These are phyloP conservation scores for Xylaria sp. DNA, from an alignment of 2,329 filamentous ascomycete genomes.

Conservation along the genomic window DNA sequence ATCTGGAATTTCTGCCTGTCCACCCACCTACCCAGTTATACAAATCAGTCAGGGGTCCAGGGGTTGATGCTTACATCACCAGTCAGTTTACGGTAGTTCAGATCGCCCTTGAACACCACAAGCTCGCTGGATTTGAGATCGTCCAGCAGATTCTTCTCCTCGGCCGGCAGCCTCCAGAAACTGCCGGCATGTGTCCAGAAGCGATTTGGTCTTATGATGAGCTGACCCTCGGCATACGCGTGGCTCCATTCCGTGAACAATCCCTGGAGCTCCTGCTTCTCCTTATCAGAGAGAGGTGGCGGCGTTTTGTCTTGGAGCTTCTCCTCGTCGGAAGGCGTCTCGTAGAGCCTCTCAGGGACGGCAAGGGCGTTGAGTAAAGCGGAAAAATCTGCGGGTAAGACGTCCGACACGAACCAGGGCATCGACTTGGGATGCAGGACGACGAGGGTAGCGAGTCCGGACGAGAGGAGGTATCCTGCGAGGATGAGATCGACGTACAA, in stretches of 20 bases:
- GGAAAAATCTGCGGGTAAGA: conserved; percentile 85
- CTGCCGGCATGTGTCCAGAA: conserved; percentile 93
- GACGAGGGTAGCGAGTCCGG: conserved; percentile 85
- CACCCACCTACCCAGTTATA: background rate
- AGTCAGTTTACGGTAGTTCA: conserved; percentile 95
- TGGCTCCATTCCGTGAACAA: conserved; percentile 84
- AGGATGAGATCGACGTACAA: conserved; percentile 94
- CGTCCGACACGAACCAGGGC: conserved; percentile 98
- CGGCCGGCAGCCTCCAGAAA: conserved; percentile 85
- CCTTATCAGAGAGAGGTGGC: conserved; percentile 72
- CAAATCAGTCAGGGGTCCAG: background rate
- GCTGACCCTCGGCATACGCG: conserved; percentile 84
- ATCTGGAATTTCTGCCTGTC: background rate
- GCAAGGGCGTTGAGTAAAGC: conserved; percentile 85
- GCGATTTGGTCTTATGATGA: conserved; percentile 82
- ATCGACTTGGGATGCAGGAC: conserved; percentile 94
- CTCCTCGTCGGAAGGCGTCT: conserved; percentile 76
- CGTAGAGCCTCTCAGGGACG: conserved; percentile 82
- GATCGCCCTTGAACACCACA: conserved; percentile 95
- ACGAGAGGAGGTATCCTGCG: conserved; percentile 86
- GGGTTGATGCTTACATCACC: conserved; percentile 75
- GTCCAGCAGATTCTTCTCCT: conserved; percentile 74
- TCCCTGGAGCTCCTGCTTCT: conserved; percentile 75
- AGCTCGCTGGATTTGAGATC: conserved; percentile 87
- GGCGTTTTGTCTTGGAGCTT: conserved; percentile 66